Evolutionary conservation across 306 rosid genomes (phyloP), one percentile per base, ranked within the genome.

Genomic region (Oxytropis ochrocephala): DNA sequence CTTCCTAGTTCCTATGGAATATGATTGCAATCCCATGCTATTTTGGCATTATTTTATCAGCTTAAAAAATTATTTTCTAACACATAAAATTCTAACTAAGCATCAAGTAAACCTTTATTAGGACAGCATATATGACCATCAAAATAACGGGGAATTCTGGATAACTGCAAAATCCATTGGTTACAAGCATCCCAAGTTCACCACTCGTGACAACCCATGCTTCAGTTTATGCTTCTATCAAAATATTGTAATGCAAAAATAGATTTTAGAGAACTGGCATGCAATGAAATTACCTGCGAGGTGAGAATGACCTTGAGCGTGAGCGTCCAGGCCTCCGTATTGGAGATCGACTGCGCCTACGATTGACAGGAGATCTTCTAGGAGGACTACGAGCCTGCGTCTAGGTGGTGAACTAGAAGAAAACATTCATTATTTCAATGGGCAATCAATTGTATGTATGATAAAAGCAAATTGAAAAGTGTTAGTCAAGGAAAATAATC

Each of bases 291-390:
- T 82, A 95, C 99, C 99, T 91, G 64, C 96, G 85, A 17, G 97
- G 97, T 46, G 99, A 91, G 76, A 85, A 70, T 41, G 99, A 95
- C 79, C 95, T 87, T 4, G 97, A 88, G 14, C 90, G 91, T 30
- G 99, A 87, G 69, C 93, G 88, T 65, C 64, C 87, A 72, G 87
- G 67, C 81, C 99, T 89, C 19, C 96, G 91, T 60, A 87, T 73
- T 24, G 97, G 99, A 75, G 99, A 88, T 61, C 96, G 97, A 76
- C 85, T 88, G 6, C 94, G 95, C 72, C 96, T 91, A 19, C 92
- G 95, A 73, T 72, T 63, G 11, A 87, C 66, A 44, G 99, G 97
- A 83, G 99, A 89, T 60, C 99, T 95, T 82, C 99, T 88, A 60
- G 92, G 98, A 78, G 98, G 99, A 77, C 96, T 95, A 24, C 95